Evolutionary conservation across 768 basidiomycete species (phyloP), one percentile per base, ranked within the genome.

Genomic region (Guyanaporus albipodus): DNA sequence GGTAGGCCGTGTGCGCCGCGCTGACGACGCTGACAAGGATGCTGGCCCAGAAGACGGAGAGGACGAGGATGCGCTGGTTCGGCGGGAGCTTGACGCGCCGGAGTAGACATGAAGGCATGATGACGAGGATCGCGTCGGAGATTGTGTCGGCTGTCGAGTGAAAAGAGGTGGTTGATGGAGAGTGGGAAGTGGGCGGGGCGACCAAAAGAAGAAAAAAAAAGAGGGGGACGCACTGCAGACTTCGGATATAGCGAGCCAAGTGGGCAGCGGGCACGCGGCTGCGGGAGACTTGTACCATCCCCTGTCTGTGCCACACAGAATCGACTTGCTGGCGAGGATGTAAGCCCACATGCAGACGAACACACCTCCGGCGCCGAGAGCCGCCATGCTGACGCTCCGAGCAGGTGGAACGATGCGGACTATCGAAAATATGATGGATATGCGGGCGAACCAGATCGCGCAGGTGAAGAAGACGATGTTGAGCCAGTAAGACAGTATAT

Each of bases 191-290:
- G n/a, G n/a, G n/a, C n/a, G n/a, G n/a, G n/a, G n/a, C n/a, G n/a
- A n/a, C n/a, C n/a, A n/a, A n/a, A n/a, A n/a, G n/a, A n/a, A n/a
- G n/a, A n/a, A n/a, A n/a, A n/a, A n/a, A n/a, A n/a, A n/a, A n/a
- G n/a, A n/a, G n/a, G n/a, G 9, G 22, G 6, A 70, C 78, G 50
- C 48, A 80, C 80, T 73, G 47, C 70, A 67, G 41, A 82, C 62
- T 57, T 81, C 78, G n/a, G 69, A 68, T 8, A 80, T 58, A 0
- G 73, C 80, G 14, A 82, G 70, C 54, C 75, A 69, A 24, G 66
- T 62, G 21, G 68, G 68, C 15, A 79, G 66, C 17, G 61, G 60
- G 47, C 79, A 80, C 46, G 71, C 71, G 0, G 75, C 67, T 36
- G 59, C 62, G 0, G 29, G 2, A 12, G 35, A 17, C 10, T 66